Evolutionary conservation across 495 filamentous ascomycete species (phyloP), one percentile per base, ranked within the genome.

Genomic region (Trichocladium antarcticum): DNA sequence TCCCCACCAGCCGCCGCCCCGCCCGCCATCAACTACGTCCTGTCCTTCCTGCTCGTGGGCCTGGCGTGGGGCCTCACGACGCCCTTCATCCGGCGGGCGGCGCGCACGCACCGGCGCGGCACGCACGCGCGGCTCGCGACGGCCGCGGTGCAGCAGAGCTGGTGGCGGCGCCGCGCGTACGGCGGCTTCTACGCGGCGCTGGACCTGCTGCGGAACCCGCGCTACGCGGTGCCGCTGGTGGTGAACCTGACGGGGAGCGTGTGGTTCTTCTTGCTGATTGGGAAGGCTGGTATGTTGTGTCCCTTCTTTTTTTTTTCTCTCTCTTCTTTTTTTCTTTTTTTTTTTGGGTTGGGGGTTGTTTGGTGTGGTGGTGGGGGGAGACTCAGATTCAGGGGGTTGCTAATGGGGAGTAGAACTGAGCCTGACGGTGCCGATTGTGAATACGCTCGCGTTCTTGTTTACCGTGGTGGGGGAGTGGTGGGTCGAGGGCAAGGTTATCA

Each of bases 211-310:
- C 68, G 75, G 38, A 88, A 84, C 48, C 88, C 88, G 39, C 76
- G 76, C 21, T 98, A 98, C 65, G 83, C 87, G 10, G 61, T 94
- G 31, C 90, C 90, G 21, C 62, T 98, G 57, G 67, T 95, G 42
- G 71, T 95, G 22, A 98, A 98, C 59, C 65, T 96, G 56, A 95
- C 92, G 29, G 92, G 92, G 49, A 94, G 87, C 58, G 75, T 98
- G 52, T 98, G 92, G 92, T 98, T 98, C 58, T 98, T 98, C 60
- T 63, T 96, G 56, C 69, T 98, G 52, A 86, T 98, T 71, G 92
- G 92, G 46, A 77, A 89, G 65, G 87, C 89, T 55, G 87, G 88
- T 92, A 67, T 53, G 81, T 77, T 41, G 29, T 42, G 15, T 16
- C 20, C 16, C 24, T 41, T 42, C 20, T 42, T 17, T 32, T 24